These are phyloP conservation scores for Corchorus capsularis DNA, from an alignment of 345 rosid species.

Conservation along the genomic window DNA sequence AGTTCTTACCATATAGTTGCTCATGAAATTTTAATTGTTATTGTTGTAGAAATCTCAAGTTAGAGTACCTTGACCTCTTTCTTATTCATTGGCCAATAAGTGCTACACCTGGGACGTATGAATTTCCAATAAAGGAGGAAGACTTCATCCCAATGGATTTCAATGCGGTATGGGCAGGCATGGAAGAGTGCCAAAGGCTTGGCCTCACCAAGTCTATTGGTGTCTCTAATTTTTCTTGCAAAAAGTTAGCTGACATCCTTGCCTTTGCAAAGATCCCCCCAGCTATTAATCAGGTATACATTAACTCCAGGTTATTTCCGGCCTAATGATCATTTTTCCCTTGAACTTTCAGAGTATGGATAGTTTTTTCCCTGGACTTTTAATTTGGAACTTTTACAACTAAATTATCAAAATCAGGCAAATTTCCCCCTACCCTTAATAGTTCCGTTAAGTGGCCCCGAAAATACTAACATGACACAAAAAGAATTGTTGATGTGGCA, in stretches of 20 bases:
- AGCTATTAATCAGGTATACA: constrained; percentile 57
- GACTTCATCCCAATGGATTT: constrained; percentile 63
- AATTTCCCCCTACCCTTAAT: no score
- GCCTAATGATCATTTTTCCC: no score
- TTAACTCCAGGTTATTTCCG: no score
- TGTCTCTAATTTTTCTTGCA: constrained; percentile 75
- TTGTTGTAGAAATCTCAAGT: neutral
- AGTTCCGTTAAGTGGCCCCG: no score
- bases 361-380: no score
- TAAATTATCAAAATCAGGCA: neutral
- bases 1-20: neutral
- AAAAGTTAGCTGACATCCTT: constrained; percentile 59
- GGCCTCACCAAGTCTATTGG: constrained; percentile 77
- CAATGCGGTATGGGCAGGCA: constrained; percentile 64
- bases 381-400: no score
- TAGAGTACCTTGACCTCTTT: neutral
- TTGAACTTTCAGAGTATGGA: no score
- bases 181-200: constrained; percentile 35
- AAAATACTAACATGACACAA: no score
- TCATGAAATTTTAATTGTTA: neutral
- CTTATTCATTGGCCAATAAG: constrained; percentile 87
- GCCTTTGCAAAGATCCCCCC: constrained; percentile 71
- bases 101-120: constrained; percentile 53
- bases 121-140: constrained; percentile 63
- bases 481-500: no score